Base-by-base conservation (phyloP, 768 basidiomycete species). In the Tricholoma flavovirens region DNA sequence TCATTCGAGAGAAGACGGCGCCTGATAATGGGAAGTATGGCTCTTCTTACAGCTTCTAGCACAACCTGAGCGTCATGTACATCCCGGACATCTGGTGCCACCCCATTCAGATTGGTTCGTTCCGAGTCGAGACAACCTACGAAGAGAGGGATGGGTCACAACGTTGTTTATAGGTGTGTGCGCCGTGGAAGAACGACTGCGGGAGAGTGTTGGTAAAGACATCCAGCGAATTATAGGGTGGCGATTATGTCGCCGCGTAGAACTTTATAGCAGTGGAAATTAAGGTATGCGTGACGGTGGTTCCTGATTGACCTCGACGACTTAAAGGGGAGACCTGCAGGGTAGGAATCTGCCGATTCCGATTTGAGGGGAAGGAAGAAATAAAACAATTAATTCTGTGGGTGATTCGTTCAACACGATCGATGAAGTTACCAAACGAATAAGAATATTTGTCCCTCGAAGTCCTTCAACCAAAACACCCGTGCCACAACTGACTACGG, bases 31-130 rank as follows among this genome's bases (percentile, higher is more conserved):
- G 89, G 88, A 30, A 90, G 73, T 38, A 86, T 73, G 59, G 83
- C 83, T 49, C 81, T 77, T 26, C 88, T 79, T 51, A 90, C 88
- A 7, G 89, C 88, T 67, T 91, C 88, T 48, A 91, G 76, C 43
- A 91, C 72, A 46, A 85, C 73, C 62, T 90, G 87, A 2, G 88
- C 88, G 65, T 91, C 88, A 58, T 81, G 79, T n/a, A 87, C 86
- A 68, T 90, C 87, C 14, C 88, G 83, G 33, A 90, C 79, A 64
- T 90, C 89, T 91, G 45, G 30, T 24, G 52, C 53, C 26, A 48
- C 11, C 30, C 30, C 50, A 42, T 29, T 30, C 14, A 38, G 48
- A 10, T 11, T 42, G 33, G 19, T 17, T 11, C 21, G 11, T 35
- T 35, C 22, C 56, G 15, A 30, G 15, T 51, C 43, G 14, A 26